Evolutionary conservation across 1,284 basidiomycete genomes (phyloP), one percentile per base, ranked within the genome.

Genomic region (Pseudozyma sp.): DNA sequence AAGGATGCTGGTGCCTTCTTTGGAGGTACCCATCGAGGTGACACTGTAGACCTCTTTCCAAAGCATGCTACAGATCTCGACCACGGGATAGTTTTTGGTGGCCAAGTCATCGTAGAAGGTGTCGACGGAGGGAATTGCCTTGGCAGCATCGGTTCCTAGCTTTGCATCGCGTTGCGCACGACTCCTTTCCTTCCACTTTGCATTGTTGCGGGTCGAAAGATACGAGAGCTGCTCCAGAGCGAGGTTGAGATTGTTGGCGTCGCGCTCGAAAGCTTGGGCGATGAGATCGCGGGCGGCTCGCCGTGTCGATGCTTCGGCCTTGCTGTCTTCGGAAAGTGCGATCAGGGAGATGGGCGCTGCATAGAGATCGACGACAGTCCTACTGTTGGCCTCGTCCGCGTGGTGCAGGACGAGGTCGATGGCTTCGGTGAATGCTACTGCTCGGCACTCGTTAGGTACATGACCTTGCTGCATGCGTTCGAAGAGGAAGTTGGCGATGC

Each of bases 401-500:
- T 77, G 52, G 34, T 69, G 40, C 38, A 65, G 64, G 14, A 65
- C 59, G 12, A 74, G 65, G 14, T 67, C 66, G 43, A 77, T 65
- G 42, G 65, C 63, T 44, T 69, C 70, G 13, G 73, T 58, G 42
- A 79, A 61, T 1, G 75, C 77, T 13, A 60, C 53, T 18, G 51
- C 52, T 25, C 78, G 57, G 39, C 65, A 72, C 53, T 67, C 63
- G 35, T 45, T 59, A 11, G 67, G 52, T 25, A 78, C 67, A 51
- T 81, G 76, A 13, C 70, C 70, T 19, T 73, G 70, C 62, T 84
- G 82, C 65, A 76, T 71, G 40, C 77, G 61, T 56, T 84, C 83
- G 19, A 84, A 71, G 11, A 81, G 54, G 42, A 77, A 79, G 58
- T 84, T 75, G 50, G 74, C 78, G 39, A 81, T 52, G 34, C 76